Base-by-base conservation (phyloP, 2,329 filamentous ascomycete genomes). In the Colletotrichum sp. region DNA sequence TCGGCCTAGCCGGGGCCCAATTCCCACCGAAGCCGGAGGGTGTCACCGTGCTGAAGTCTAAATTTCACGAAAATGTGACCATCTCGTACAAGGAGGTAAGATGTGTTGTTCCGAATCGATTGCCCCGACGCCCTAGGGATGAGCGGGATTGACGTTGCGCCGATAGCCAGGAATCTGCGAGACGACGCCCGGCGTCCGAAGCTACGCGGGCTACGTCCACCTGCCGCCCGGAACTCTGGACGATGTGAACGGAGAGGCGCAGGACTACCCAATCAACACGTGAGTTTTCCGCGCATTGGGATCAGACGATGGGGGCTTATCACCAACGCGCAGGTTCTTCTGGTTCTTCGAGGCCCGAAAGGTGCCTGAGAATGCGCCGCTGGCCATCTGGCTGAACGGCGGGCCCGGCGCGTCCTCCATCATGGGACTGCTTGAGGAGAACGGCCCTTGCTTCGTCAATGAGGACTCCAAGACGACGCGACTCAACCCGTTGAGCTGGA, bases 181-280 rank as follows among this genome's bases (percentile, higher is more conserved):
- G 91, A 93, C 84, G 68, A 88, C 78, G 82, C 87, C 69, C 85
- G 93, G 85, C 86, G 92, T 86, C 89, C 93, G 84, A 90, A 93
- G 84, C 84, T 94, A 92, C 82, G 88, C 91, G 10, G 93, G 93
- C 78, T 93, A 93, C 84, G 89, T 94, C 69, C 87, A 87, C 76
- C 81, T 93, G 69, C 87, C 91, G 24, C 82, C 90, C 3, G 84
- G 81, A 62, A 78, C 81, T 36, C 65, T 79, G 32, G 82, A 88
- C 39, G 83, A 83, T 63, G 77, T 78, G 9, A 75, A 79, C 72
- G 91, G 92, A 78, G 92, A 75, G 87, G 83, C 72, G 28, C 82
- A 85, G 34, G 78, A 84, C 55, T 89, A 88, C 77, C 82, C 85
- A 24, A 84, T 87, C 70, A 88, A 82, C 74, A 92, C 90, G 66